Evolutionary conservation across 2,329 filamentous ascomycete genomes (phyloP).

Genomic region (Alternaria tenuissima): DNA sequence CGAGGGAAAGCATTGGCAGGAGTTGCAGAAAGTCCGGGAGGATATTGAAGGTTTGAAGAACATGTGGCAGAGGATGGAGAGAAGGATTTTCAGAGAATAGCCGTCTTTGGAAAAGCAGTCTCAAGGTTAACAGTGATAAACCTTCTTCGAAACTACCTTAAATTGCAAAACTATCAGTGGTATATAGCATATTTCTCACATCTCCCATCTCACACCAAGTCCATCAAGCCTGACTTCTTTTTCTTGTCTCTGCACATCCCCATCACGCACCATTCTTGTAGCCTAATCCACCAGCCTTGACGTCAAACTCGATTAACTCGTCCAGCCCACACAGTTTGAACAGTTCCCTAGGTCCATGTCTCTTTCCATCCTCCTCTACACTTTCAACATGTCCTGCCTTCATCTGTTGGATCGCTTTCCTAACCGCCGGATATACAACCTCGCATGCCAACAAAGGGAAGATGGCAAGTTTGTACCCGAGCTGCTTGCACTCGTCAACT

Average conservation of each 20-base stretch:
- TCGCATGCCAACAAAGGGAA: conserved; percentile 55
- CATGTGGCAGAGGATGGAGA: background rate
- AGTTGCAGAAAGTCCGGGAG: background rate
- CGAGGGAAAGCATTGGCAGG: background rate
- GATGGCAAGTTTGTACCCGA: conserved; percentile 68
- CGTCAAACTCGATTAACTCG: conserved; percentile 61
- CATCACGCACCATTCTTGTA: conserved; percentile 30
- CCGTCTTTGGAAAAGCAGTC: background rate
- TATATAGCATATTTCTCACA: background rate
- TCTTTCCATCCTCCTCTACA: conserved; percentile 53
- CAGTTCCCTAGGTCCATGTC: conserved; percentile 58
- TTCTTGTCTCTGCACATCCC: background rate
- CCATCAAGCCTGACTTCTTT: background rate
- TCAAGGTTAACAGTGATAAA: background rate
- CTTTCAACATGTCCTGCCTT: conserved; percentile 39
- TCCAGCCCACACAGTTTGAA: conserved; percentile 63
- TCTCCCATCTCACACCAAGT: background rate
- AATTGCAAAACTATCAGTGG: conserved; percentile 2
- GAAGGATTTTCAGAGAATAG: background rate
- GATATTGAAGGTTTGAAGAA: background rate
- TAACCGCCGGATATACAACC: conserved; percentile 45
- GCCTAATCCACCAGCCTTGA: conserved; percentile 53
- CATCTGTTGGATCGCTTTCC: conserved; percentile 40
- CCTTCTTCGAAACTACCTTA: background rate
- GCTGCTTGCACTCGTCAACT: conserved; percentile 60